Evolutionary conservation across 768 basidiomycete genomes (phyloP).

Genomic region (Boletellus emodensis): DNA sequence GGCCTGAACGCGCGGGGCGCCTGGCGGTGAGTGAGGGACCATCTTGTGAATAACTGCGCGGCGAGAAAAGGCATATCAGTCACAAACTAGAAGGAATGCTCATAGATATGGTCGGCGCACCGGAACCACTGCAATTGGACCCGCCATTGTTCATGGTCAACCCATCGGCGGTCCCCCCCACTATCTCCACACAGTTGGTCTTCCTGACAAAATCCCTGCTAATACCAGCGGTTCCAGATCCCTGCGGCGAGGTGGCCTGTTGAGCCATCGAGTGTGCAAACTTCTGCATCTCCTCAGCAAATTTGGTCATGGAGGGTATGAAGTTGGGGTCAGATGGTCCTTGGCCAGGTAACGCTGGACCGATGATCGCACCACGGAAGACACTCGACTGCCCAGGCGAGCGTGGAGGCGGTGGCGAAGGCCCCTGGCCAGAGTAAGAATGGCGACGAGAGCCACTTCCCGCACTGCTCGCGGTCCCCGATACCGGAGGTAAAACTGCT

Average conservation of each 20-base stretch:
- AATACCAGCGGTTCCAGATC: background rate
- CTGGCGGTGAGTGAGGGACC: background rate
- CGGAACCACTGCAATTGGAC: slow-evolving; percentile 1
- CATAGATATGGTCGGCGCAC: slow-evolving; percentile 5
- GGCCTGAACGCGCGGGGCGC: background rate
- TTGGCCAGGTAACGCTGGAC: background rate
- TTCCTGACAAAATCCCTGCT: background rate
- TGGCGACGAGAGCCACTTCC: too few species aligned
- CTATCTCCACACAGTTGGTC: slow-evolving; percentile 2
- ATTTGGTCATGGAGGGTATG: background rate
- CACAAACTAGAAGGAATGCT: too few species aligned
- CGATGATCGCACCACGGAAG: too few species aligned
- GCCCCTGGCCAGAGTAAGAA: too few species aligned
- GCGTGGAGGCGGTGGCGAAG: too few species aligned
- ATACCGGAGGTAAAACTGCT: too few species aligned
- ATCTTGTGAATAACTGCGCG: slow-evolving; percentile 11
- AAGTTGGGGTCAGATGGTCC: background rate
- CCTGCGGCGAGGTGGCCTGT: background rate
- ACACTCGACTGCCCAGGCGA: too few species aligned
- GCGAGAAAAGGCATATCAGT: background rate
- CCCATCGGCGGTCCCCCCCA: background rate
- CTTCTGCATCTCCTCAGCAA: background rate
- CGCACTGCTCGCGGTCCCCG: too few species aligned
- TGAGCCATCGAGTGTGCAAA: background rate
- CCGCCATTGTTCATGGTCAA: slow-evolving; percentile 8